Conservation (phyloP, 495 filamentous ascomycete genomes). For the Copromyces sp. region DNA sequence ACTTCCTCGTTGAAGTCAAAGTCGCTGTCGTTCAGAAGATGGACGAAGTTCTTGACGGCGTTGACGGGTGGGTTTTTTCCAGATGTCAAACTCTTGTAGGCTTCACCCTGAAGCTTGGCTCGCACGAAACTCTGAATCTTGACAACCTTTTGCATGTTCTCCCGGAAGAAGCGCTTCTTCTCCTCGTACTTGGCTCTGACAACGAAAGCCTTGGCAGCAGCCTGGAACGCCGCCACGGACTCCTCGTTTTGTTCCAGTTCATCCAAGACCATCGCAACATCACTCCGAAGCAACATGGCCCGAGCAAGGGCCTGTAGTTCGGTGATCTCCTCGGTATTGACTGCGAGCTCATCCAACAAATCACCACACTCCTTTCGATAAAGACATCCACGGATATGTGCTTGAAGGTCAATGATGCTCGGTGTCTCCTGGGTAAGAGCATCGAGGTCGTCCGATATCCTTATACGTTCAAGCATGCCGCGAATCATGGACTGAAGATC, state of each 20-base stretch:
- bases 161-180: conserved; percentile 77
- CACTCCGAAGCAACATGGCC: conserved; percentile 65
- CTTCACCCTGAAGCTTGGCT: conserved; percentile 88
- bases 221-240: conserved; percentile 60
- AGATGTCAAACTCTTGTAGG: conserved; percentile 88
- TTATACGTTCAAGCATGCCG: conserved; percentile 43
- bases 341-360: conserved; percentile 47
- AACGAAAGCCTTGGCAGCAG: conserved; percentile 60
- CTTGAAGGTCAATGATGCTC: conserved; percentile 57
- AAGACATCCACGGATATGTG: conserved; percentile 53
- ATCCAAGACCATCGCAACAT: conserved; percentile 57
- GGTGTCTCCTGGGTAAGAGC: conserved; percentile 48
- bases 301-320: conserved; percentile 63
- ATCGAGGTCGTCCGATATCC: conserved; percentile 39
- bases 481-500: conserved; percentile 38
- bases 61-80: conserved; percentile 97
- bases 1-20: conserved; percentile 99
- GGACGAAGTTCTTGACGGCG: conserved; percentile 94
- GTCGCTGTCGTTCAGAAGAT: conserved; percentile 94
- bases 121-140: conserved; percentile 96
- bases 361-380: conserved; percentile 41
- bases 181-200: conserved; percentile 68
- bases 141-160: conserved; percentile 98
- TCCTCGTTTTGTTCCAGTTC: conserved; percentile 78
- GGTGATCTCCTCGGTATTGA: conserved; percentile 47